phyloP scores from a whole-genome alignment of 2,329 filamentous ascomycete species.

The Fusarium armeniacum region DNA sequence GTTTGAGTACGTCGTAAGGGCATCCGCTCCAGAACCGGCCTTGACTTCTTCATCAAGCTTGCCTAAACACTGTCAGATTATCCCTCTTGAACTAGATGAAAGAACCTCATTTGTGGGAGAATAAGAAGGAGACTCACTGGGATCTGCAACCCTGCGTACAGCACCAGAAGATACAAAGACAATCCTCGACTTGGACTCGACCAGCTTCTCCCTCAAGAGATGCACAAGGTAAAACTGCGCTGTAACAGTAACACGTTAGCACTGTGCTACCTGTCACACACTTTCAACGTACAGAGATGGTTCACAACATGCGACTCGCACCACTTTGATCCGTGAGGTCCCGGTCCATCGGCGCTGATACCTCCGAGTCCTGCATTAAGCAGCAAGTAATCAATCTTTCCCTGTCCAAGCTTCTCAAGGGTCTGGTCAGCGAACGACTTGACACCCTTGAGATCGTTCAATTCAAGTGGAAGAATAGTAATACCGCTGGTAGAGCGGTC shows the following conservation, averaged over 20 bases:
- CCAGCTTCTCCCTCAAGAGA: slow-evolving; percentile 63
- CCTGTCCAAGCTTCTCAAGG: slow-evolving; percentile 58
- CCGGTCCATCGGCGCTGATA: slow-evolving; percentile 54
- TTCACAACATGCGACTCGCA: slow-evolving; percentile 66
- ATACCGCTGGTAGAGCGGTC: slow-evolving; percentile 58
- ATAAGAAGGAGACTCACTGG: slow-evolving; percentile 47
- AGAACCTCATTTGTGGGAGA: neutral
- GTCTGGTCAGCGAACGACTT: slow-evolving; percentile 62
- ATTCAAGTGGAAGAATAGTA: slow-evolving; percentile 63
- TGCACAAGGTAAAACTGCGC: slow-evolving; percentile 69
- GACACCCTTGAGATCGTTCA: slow-evolving; percentile 61
- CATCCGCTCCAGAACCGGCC: slow-evolving; percentile 55
- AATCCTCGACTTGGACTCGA: slow-evolving; percentile 61
- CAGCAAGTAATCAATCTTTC: slow-evolving; percentile 63
- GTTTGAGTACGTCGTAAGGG: slow-evolving; percentile 55
- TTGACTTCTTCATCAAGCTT: slow-evolving; percentile 58
- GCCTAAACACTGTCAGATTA: slow-evolving; percentile 46
- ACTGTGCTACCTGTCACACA: neutral
- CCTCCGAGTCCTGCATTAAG: slow-evolving; percentile 64
- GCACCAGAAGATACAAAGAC: slow-evolving; percentile 67
- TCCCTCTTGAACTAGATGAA: neutral
- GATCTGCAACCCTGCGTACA: slow-evolving; percentile 58
- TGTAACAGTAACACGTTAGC: slow-evolving; percentile 45
- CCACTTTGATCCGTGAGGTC: slow-evolving; percentile 62
- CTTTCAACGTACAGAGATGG: slow-evolving; percentile 60